Conservation (phyloP, 495 filamentous ascomycete genomes). For the Aspergillus ostianus region DNA sequence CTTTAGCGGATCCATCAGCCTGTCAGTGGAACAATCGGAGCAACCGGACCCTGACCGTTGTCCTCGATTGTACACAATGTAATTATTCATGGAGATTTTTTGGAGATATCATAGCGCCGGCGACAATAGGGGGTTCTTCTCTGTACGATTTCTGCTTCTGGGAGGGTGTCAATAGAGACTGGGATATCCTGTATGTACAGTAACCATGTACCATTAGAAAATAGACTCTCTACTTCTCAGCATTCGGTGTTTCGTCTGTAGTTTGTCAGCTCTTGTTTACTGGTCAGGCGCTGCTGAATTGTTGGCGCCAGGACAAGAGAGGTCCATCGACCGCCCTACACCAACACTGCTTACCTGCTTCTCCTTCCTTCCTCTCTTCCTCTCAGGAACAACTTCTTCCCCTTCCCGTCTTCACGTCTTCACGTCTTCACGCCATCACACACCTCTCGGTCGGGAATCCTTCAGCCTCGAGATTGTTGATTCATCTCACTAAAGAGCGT, state of each 20-base stretch:
- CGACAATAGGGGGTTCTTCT: conserved; percentile 30
- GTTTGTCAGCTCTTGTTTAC: too few relatives aligned
- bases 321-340: background rate
- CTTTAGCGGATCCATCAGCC: conserved; percentile 24
- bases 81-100: conserved; percentile 34
- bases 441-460: conserved; percentile 1
- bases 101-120: conserved; percentile 46
- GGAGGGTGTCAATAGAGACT: conserved; percentile 10
- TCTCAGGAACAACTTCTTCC: conserved; percentile 4
- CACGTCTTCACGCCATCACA: conserved; percentile 7
- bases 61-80: conserved; percentile 9
- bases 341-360: background rate
- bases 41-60: background rate
- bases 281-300: too few relatives aligned
- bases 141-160: conserved; percentile 12
- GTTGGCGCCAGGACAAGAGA: background rate
- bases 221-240: conserved; percentile 3
- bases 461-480: background rate
- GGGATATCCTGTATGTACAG: conserved; percentile 13
- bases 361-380: conserved; percentile 6
- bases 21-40: background rate
- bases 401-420: conserved; percentile 13
- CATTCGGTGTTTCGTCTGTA: too few relatives aligned
- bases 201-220: background rate
- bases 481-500: background rate